A percentile compares a stretch with the other conserved stretches of the same genome.
Conservation (phyloP, 1,284 basidiomycete genomes). For the Apiotrichum mycotoxinovorans region DNA sequence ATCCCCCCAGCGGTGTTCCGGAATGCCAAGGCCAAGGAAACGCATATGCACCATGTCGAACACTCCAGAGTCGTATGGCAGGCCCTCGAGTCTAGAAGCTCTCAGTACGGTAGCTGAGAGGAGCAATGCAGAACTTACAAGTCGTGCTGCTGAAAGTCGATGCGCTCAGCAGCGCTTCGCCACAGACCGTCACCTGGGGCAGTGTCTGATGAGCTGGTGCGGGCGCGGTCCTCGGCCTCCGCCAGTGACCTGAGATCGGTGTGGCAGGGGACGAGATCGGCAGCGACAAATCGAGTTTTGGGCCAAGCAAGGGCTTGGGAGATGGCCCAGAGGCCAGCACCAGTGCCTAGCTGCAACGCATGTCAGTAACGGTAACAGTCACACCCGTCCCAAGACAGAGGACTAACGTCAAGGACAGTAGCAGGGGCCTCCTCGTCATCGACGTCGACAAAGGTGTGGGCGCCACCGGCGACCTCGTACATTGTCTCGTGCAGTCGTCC, state of each 20-base stretch:
- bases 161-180: slow-evolving; percentile 34
- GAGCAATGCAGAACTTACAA: slow-evolving; percentile 33
- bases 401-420: slow-evolving; percentile 45
- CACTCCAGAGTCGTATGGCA: slow-evolving; percentile 45
- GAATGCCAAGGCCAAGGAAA: slow-evolving; percentile 45
- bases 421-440: slow-evolving; percentile 21
- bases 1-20: slow-evolving; percentile 42
- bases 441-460: slow-evolving; percentile 36
- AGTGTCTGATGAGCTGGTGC: slow-evolving; percentile 15
- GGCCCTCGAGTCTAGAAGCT: slow-evolving; percentile 40
- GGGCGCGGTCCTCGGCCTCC: slow-evolving; percentile 22
- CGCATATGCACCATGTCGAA: slow-evolving; percentile 50
- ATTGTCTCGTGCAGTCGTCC: slow-evolving; percentile 44
- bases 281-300: slow-evolving; percentile 37
- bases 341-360: slow-evolving; percentile 41
- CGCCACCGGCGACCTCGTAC: slow-evolving; percentile 32
- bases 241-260: slow-evolving; percentile 31
- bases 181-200: slow-evolving; percentile 31
- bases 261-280: slow-evolving; percentile 43
- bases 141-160: slow-evolving; percentile 41
- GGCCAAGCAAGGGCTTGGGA: slow-evolving; percentile 43
- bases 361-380: background rate
- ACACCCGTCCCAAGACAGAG: background rate
- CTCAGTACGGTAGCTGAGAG: background rate
- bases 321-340: slow-evolving; percentile 46